Conservation (phyloP, 1,139 yeast species). For the Hansenula sp. region DNA sequence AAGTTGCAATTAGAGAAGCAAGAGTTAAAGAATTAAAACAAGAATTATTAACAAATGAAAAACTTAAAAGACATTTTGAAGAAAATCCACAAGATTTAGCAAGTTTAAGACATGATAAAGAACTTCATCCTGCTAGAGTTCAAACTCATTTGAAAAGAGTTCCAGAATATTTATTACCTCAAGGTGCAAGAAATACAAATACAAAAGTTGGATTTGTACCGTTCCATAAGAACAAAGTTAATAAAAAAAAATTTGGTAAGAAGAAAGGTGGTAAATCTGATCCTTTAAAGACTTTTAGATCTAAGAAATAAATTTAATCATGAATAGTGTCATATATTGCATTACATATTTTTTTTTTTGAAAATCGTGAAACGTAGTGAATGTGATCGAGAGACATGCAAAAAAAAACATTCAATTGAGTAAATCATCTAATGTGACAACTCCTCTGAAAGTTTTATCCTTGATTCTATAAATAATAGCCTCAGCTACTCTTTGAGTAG, state of each 20-base stretch:
- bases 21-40: constrained; percentile 84
- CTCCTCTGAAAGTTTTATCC: constrained; percentile 48
- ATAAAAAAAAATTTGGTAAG: constrained; percentile 40
- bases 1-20: constrained; percentile 88
- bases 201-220: constrained; percentile 74
- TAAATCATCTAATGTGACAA: constrained; percentile 54
- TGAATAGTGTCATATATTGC: background rate
- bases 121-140: constrained; percentile 74
- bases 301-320: constrained; percentile 10
- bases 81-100: constrained; percentile 96
- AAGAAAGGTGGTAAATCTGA: constrained; percentile 47
- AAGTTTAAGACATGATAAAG: constrained; percentile 87
- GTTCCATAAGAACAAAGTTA: constrained; percentile 54
- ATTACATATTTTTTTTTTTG: no score
- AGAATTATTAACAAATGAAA: constrained; percentile 85
- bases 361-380: no score
- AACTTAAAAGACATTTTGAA: constrained; percentile 90
- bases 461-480: constrained; percentile 52
- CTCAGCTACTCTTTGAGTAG: constrained; percentile 66
- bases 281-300: constrained; percentile 63
- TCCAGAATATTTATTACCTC: constrained; percentile 88
- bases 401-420: constrained; percentile 8
- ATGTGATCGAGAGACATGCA: no score
- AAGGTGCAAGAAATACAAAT: constrained; percentile 58
- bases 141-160: constrained; percentile 87